Percentiles rank a stretch among this genome's conserved stretches.
Conservation (phyloP, 1,284 basidiomycete species). For the Paramarasmius palmivorus region DNA sequence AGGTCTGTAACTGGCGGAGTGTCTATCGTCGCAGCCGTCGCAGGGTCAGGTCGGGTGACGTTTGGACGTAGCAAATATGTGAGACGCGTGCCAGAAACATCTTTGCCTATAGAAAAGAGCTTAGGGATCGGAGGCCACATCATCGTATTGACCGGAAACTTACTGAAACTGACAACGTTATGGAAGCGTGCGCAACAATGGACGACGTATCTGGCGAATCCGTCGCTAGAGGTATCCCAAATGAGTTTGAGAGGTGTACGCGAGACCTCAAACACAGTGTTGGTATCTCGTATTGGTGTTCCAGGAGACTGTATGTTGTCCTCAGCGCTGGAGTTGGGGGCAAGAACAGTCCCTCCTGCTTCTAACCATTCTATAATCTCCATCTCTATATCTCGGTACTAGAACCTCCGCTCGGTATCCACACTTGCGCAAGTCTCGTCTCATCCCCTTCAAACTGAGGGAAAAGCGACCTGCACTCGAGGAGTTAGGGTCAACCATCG, state of each 20-base stretch:
- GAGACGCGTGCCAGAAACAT: constrained; percentile 57
- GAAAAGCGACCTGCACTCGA: constrained; percentile 76
- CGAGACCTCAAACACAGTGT: constrained; percentile 60
- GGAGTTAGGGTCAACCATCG: constrained; percentile 46
- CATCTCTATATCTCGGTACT: constrained; percentile 64
- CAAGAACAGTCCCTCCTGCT: constrained; percentile 53
- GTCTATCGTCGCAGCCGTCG: constrained; percentile 44
- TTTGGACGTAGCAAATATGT: constrained; percentile 81
- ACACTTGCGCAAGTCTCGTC: constrained; percentile 60
- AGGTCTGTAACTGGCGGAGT: constrained; percentile 76
- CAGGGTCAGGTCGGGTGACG: constrained; percentile 56
- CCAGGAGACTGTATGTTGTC: constrained; percentile 35
- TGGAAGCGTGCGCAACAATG: constrained; percentile 81
- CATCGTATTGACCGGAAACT: constrained; percentile 28
- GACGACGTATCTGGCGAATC: constrained; percentile 75
- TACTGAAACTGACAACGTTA: constrained; percentile 78
- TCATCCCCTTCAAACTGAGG: constrained; percentile 71
- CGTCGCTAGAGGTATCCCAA: constrained; percentile 67
- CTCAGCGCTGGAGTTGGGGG: constrained; percentile 32
- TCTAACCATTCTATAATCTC: constrained; percentile 64
- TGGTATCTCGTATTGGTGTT: constrained; percentile 49
- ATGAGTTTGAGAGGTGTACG: constrained; percentile 66
- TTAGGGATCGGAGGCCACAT: constrained; percentile 5
- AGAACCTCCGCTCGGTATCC: constrained; percentile 62
- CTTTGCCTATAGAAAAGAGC: constrained; percentile 55